phyloP scores from a whole-genome alignment of 164 flowering plant genomes.

The Protea cynaroides region DNA sequence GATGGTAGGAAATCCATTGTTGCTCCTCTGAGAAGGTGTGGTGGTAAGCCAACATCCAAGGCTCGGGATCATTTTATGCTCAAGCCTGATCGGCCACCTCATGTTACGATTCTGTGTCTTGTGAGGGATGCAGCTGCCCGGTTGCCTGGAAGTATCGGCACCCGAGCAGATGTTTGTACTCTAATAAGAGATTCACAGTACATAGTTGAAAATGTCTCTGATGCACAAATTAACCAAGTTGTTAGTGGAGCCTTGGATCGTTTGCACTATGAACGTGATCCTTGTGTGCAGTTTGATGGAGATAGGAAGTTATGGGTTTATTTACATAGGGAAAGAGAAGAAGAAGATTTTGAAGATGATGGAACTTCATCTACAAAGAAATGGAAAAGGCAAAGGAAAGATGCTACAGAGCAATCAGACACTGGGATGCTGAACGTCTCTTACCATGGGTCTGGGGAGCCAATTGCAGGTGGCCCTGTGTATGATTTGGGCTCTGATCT shows the following conservation, averaged over 20 bases:
- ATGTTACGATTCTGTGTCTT: conserved; percentile 92
- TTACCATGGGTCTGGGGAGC: conserved; percentile 48
- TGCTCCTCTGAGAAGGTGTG: conserved; percentile 94
- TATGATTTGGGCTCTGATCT: conserved; percentile 54
- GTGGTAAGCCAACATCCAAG: conserved; percentile 98
- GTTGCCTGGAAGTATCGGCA: conserved; percentile 96
- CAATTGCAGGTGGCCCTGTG: conserved; percentile 23
- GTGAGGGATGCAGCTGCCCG: conserved; percentile 98
- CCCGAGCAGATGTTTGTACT: conserved; percentile 97
- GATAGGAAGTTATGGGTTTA: conserved; percentile 95
- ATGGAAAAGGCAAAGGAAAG: conserved; percentile 92
- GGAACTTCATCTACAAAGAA: conserved; percentile 98
- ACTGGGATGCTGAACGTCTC: conserved; percentile 49
- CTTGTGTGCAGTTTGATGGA: conserved; percentile 87
- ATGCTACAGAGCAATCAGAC: conserved; percentile 50
- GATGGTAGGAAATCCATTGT: conserved; percentile 94
- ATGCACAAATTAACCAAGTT: conserved; percentile 85
- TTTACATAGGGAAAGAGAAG: conserved; percentile 89
- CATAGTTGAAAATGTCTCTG: conserved; percentile 85
- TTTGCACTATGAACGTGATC: conserved; percentile 95
- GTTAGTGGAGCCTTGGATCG: conserved; percentile 98
- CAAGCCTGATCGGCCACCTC: conserved; percentile 93
- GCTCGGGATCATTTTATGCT: conserved; percentile 95
- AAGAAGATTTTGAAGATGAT: conserved; percentile 97
- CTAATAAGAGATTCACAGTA: conserved; percentile 94